phyloP scores from a whole-genome alignment of 2,329 filamentous ascomycete genomes.

The Lasiodiplodia theobromae region DNA sequence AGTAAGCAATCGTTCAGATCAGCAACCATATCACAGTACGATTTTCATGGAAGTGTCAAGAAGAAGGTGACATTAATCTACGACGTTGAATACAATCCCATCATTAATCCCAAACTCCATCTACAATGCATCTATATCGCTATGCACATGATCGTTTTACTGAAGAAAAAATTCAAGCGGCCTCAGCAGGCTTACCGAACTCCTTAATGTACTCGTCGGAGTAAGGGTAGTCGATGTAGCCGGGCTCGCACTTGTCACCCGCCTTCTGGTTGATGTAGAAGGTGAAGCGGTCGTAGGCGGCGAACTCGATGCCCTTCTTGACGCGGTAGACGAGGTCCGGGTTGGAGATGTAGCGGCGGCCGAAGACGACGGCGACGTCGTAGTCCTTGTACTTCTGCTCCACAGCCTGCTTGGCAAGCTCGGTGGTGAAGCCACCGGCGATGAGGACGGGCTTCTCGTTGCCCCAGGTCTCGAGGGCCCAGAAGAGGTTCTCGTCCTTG shows the following conservation, averaged over 20 bases:
- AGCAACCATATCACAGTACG: background rate
- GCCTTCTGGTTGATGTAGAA: conserved; percentile 49
- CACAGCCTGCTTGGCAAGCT: conserved; percentile 46
- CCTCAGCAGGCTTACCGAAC: conserved; percentile 29
- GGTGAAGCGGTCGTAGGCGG: conserved; percentile 52
- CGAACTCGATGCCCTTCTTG: conserved; percentile 51
- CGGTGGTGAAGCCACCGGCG: conserved; percentile 52
- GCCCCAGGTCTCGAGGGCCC: conserved; percentile 37
- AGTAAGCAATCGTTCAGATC: too few species aligned
- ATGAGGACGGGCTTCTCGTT: conserved; percentile 44
- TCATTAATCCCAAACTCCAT: background rate
- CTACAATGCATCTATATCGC: background rate
- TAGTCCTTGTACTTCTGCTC: conserved; percentile 52
- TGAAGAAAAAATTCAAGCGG: background rate
- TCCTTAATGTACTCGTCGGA: conserved; percentile 41
- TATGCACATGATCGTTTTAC: background rate
- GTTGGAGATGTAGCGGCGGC: conserved; percentile 57
- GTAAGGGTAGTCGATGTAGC: conserved; percentile 54
- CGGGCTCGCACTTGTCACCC: conserved; percentile 33
- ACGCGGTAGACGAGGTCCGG: conserved; percentile 58
- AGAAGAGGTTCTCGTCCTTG: conserved; percentile 36
- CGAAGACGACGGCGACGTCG: conserved; percentile 58
- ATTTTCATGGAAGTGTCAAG: background rate
- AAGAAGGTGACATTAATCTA: background rate
- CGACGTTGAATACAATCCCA: background rate